Evolutionary conservation across 768 basidiomycete genomes (phyloP).

Genomic region (Hemileccinum rubropunctum): DNA sequence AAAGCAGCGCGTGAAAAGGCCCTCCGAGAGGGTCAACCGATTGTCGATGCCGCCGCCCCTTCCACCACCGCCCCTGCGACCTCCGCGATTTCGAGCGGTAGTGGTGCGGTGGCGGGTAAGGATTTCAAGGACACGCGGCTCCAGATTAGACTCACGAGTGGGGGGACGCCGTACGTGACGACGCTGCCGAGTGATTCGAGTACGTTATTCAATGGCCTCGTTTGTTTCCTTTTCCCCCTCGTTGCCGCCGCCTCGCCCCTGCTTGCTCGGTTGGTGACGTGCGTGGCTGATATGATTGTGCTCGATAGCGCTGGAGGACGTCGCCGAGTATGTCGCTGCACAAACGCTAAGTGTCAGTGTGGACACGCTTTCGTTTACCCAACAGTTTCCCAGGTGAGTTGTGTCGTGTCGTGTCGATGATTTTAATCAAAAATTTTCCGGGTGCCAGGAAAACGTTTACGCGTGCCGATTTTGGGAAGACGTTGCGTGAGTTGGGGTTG

Average conservation of each 20-base stretch:
- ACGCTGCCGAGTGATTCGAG: constrained; percentile 78
- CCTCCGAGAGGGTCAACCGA: constrained; percentile 70
- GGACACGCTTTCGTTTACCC: constrained; percentile 74
- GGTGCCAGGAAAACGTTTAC: constrained; percentile 72
- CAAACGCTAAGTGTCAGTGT: constrained; percentile 69
- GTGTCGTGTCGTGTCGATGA: neutral
- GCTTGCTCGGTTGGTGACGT: too few species aligned
- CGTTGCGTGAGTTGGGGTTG: constrained; percentile 78
- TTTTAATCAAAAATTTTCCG: too few species aligned
- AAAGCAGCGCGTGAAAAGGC: constrained; percentile 91
- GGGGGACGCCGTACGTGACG: constrained; percentile 75
- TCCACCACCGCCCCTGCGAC: constrained; percentile 25
- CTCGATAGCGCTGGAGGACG: constrained; percentile 67
- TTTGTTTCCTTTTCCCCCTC: too few species aligned
- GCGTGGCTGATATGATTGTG: neutral
- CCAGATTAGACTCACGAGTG: constrained; percentile 83
- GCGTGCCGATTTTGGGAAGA: constrained; percentile 70
- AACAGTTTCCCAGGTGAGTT: constrained; percentile 80
- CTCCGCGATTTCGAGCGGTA: constrained; percentile 30
- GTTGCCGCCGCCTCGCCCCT: too few species aligned
- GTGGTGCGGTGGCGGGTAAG: constrained; percentile 48
- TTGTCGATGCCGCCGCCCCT: constrained; percentile 37
- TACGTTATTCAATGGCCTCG: constrained; percentile 36
- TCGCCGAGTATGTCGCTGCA: constrained; percentile 83
- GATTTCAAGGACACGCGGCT: constrained; percentile 87